These are phyloP conservation scores for Microcyclospora pomicola DNA, from an alignment of 2,329 filamentous ascomycete genomes.

Conservation along the genomic window DNA sequence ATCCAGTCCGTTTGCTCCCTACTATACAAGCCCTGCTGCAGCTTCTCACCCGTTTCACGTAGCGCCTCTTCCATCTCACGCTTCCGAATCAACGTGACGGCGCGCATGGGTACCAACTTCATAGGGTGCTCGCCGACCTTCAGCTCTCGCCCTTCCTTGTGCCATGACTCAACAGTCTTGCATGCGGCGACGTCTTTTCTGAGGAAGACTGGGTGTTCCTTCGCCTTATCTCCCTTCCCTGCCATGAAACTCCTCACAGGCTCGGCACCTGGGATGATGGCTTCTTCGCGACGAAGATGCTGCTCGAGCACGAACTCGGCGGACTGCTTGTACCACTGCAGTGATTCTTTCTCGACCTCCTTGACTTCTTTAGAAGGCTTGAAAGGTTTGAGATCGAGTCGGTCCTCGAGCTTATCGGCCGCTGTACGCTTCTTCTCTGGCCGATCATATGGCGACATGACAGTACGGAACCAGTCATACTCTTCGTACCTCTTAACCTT, in stretches of 20 bases:
- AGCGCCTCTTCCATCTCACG: constrained; percentile 80
- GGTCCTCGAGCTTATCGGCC: constrained; percentile 66
- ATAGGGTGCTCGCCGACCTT: constrained; percentile 56
- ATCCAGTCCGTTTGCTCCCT: constrained; percentile 88
- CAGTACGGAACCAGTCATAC: constrained; percentile 77
- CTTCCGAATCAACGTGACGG: constrained; percentile 74
- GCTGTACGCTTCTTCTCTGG: constrained; percentile 44
- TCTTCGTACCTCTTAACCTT: constrained; percentile 64
- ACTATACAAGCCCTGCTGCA: constrained; percentile 74
- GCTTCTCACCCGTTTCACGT: constrained; percentile 65
- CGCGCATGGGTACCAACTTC: constrained; percentile 80
- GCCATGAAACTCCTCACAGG: constrained; percentile 63
- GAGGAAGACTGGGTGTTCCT: constrained; percentile 67
- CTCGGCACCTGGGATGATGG: constrained; percentile 53
- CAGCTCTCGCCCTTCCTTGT: constrained; percentile 81
- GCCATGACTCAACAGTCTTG: constrained; percentile 91
- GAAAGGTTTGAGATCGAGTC: constrained; percentile 58
- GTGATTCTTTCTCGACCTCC: constrained; percentile 37
- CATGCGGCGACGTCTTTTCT: constrained; percentile 70
- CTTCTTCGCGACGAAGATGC: constrained; percentile 85
- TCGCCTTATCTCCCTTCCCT: constrained; percentile 58
- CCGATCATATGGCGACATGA: constrained; percentile 59
- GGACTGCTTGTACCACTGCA: constrained; percentile 80
- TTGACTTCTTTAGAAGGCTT: constrained; percentile 46
- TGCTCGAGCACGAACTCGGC: constrained; percentile 73